Conservation (phyloP, 306 rosid species). For the Canavalia gladiata region DNA sequence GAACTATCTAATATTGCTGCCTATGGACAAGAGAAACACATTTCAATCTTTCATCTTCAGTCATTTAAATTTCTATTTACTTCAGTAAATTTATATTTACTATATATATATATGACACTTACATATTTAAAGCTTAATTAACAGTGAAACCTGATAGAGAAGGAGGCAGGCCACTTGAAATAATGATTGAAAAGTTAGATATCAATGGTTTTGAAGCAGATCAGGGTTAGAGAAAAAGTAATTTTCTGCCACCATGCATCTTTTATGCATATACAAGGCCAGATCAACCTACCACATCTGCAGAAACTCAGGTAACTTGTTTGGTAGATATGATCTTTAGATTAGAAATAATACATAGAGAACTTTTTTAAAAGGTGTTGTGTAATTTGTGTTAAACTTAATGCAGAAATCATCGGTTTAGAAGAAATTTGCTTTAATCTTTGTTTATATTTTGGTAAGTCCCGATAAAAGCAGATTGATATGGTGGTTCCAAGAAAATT, state of each 20-base stretch:
- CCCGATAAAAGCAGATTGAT: constrained; percentile 94
- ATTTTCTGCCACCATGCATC: constrained; percentile 76
- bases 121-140: constrained; percentile 31
- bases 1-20: too few species aligned
- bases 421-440: constrained; percentile 58
- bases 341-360: neutral
- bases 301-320: constrained; percentile 63
- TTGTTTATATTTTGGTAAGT: constrained; percentile 85
- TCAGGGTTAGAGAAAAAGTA: constrained; percentile 61
- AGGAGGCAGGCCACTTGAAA: constrained; percentile 89
- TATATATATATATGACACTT: constrained; percentile 38
- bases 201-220: constrained; percentile 73
- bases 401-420: constrained; percentile 64
- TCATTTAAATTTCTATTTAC: constrained; percentile 1
- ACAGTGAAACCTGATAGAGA: constrained; percentile 87
- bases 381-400: constrained; percentile 9
- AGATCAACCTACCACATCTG: constrained; percentile 57
- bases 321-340: constrained; percentile 10
- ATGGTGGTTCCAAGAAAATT: constrained; percentile 90
- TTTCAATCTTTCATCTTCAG: neutral
- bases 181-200: constrained; percentile 62
- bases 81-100: too few species aligned
- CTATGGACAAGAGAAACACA: too few species aligned
- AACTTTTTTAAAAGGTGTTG: neutral
- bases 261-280: constrained; percentile 62